Evolutionary conservation across 2,329 filamentous ascomycete species (phyloP).

Genomic region (Alternaria conjuncta): DNA sequence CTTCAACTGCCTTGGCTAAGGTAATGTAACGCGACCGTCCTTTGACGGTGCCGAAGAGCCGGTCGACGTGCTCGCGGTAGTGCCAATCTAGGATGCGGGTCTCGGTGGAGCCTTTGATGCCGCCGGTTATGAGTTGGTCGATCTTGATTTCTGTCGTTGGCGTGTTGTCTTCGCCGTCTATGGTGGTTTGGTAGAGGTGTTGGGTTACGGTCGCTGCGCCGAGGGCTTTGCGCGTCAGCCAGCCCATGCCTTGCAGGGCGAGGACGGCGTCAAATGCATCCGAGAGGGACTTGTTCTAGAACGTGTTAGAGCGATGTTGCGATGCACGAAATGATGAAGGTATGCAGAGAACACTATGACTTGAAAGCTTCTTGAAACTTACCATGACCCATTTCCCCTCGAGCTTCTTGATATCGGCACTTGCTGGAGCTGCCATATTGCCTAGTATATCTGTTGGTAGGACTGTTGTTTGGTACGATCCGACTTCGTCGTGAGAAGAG

Average conservation of each 20-base stretch:
- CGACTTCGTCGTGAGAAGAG: background rate
- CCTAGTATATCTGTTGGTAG: background rate
- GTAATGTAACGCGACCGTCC: slow-evolving; percentile 64
- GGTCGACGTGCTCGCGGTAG: slow-evolving; percentile 73
- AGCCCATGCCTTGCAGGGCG: slow-evolving; percentile 63
- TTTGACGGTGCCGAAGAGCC: slow-evolving; percentile 76
- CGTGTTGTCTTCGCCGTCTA: slow-evolving; percentile 26
- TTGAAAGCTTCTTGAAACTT: background rate
- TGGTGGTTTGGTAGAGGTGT: slow-evolving; percentile 52
- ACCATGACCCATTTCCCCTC: slow-evolving; percentile 51
- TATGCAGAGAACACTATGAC: background rate
- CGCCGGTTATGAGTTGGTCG: slow-evolving; percentile 73
- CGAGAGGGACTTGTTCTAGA: slow-evolving; percentile 76
- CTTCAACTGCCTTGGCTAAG: slow-evolving; percentile 31
- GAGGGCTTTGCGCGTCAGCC: slow-evolving; percentile 75
- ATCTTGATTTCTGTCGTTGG: slow-evolving; percentile 68
- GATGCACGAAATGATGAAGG: background rate
- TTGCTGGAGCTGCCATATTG: slow-evolving; percentile 48
- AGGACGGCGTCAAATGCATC: slow-evolving; percentile 73
- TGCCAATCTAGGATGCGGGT: slow-evolving; percentile 63
- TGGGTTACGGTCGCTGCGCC: slow-evolving; percentile 72
- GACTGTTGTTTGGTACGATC: background rate
- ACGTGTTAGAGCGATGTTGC: background rate
- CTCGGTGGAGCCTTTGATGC: slow-evolving; percentile 71
- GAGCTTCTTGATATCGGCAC: slow-evolving; percentile 43